These are phyloP conservation scores for Vigna nakashimae DNA, from an alignment of 306 rosid species.

Conservation along the genomic window DNA sequence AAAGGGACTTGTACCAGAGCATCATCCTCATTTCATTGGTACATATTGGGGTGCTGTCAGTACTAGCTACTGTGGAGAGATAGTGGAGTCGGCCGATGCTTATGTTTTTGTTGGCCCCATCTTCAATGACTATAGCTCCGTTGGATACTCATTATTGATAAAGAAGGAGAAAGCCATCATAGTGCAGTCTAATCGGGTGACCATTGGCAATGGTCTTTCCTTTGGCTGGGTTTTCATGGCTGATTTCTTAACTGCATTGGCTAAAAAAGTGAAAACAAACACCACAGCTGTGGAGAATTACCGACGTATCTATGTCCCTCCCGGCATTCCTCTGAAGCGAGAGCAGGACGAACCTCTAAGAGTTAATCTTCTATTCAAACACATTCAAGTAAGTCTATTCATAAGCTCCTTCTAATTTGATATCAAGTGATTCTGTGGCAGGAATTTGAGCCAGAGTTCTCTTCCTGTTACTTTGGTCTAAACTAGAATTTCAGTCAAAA, in stretches of 20 bases:
- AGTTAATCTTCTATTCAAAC: slow-evolving; percentile 84
- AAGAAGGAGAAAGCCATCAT: slow-evolving; percentile 74
- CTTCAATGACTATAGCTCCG: slow-evolving; percentile 91
- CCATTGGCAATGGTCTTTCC: slow-evolving; percentile 79
- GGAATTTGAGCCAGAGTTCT: background rate
- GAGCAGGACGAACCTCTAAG: slow-evolving; percentile 70
- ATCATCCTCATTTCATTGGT: slow-evolving; percentile 64
- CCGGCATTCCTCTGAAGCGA: slow-evolving; percentile 61
- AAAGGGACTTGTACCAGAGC: slow-evolving; percentile 85
- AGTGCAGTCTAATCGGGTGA: slow-evolving; percentile 79
- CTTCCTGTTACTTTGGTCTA: background rate
- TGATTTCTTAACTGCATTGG: slow-evolving; percentile 72
- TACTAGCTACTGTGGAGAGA: slow-evolving; percentile 78
- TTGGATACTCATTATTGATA: slow-evolving; percentile 82
- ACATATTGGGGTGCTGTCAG: slow-evolving; percentile 95
- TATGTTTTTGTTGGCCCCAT: slow-evolving; percentile 85
- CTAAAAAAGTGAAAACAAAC: slow-evolving; percentile 73
- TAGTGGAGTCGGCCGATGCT: slow-evolving; percentile 91
- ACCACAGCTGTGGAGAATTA: slow-evolving; percentile 73
- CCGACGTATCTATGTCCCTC: slow-evolving; percentile 72
- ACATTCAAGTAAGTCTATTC: slow-evolving; percentile 56
- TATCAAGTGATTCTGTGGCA: background rate
- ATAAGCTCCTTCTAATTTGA: background rate
- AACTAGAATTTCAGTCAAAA: slow-evolving; percentile 5
- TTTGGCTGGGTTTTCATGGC: slow-evolving; percentile 94